phyloP scores from a whole-genome alignment of 2,329 filamentous ascomycete genomes.

The Nemania diffusa region DNA sequence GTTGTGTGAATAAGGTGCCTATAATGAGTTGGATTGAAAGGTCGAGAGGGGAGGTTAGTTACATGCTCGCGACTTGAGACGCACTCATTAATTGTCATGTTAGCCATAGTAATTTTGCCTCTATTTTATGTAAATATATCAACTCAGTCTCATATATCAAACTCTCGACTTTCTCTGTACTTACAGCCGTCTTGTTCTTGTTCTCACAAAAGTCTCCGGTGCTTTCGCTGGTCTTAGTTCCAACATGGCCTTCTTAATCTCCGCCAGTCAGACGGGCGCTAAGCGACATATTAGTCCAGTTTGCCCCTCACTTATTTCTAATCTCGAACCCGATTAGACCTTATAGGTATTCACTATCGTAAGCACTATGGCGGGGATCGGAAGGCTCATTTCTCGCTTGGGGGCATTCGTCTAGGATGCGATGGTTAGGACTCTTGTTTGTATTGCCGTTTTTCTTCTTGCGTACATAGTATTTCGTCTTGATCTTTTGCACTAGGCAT shows the following conservation, averaged over 20 bases:
- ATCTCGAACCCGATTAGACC: slow-evolving; percentile 31
- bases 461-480: too few relatives aligned
- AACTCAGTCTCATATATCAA: slow-evolving; percentile 12
- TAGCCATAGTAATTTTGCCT: slow-evolving; percentile 36
- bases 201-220: slow-evolving; percentile 43
- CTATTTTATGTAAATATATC: slow-evolving; percentile 33
- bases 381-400: slow-evolving; percentile 45
- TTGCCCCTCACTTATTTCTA: slow-evolving; percentile 39
- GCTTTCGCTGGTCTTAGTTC: slow-evolving; percentile 38
- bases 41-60: slow-evolving; percentile 41
- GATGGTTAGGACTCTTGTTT: slow-evolving; percentile 40
- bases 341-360: slow-evolving; percentile 46
- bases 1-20: too few relatives aligned
- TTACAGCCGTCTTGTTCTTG: slow-evolving; percentile 42
- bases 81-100: slow-evolving; percentile 39
- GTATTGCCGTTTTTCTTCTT: slow-evolving; percentile 41
- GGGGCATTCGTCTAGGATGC: slow-evolving; percentile 43
- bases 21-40: slow-evolving; percentile 44
- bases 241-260: slow-evolving; percentile 35
- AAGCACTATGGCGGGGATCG: slow-evolving; percentile 43
- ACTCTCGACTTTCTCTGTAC: slow-evolving; percentile 39
- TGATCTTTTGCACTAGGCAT: background rate
- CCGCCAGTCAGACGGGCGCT: slow-evolving; percentile 40
- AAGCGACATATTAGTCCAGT: slow-evolving; percentile 34
- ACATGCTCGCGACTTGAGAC: slow-evolving; percentile 40